Percentiles rank a stretch among this genome's conserved stretches.
These are phyloP conservation scores for Blastocystis sp. DNA, from an alignment of 352 stramenopile genomes.

Conservation along the genomic window DNA sequence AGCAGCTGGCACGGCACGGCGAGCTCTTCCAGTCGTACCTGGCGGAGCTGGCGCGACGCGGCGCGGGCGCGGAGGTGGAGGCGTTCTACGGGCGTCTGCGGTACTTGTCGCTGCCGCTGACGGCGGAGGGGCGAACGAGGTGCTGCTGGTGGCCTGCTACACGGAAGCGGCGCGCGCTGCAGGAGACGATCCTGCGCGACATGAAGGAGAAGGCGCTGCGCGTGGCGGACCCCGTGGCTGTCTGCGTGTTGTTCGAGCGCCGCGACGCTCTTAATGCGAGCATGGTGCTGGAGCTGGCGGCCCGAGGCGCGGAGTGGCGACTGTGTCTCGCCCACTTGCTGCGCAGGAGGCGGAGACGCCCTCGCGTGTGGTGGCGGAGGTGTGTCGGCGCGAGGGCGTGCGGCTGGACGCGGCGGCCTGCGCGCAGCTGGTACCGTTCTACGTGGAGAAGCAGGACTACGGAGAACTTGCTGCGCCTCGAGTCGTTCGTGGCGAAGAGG, in stretches of 20 bases:
- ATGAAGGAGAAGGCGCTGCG: background rate
- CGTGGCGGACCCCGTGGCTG: background rate
- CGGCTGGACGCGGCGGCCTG: background rate
- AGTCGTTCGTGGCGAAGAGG: background rate
- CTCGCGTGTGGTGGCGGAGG: background rate
- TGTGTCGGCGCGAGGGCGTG: background rate
- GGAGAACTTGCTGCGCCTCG: background rate
- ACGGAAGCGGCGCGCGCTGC: background rate
- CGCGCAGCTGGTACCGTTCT: background rate
- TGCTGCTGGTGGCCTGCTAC: conserved; percentile 28
- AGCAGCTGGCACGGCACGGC: background rate
- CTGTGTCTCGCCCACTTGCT: conserved; percentile 25
- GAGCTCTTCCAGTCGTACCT: conserved; percentile 23
- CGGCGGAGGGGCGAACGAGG: background rate
- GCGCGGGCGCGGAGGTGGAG: background rate
- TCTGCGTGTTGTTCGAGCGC: background rate
- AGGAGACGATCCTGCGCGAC: background rate
- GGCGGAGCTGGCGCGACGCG: background rate
- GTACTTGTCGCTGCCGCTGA: conserved; percentile 29
- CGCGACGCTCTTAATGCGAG: background rate
- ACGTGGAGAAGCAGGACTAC: conserved; percentile 13
- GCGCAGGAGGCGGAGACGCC: background rate
- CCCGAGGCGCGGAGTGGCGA: background rate
- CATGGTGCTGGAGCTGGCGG: no score
- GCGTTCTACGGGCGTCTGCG: conserved; percentile 18